These are phyloP conservation scores for Podaxis sp. DNA, from an alignment of 768 basidiomycete species.

Conservation along the genomic window DNA sequence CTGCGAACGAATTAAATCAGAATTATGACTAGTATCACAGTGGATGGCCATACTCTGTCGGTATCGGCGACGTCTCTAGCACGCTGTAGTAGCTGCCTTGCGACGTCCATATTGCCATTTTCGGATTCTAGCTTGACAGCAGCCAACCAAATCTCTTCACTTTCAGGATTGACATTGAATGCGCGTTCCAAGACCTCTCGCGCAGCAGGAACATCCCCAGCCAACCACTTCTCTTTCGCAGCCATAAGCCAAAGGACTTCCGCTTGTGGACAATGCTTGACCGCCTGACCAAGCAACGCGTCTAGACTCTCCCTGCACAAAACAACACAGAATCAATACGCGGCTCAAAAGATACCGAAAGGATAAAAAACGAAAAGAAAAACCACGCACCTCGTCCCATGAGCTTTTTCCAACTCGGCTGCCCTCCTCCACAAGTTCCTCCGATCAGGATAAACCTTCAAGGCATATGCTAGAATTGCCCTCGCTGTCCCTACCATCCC, in stretches of 20 bases:
- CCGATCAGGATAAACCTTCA: slow-evolving; percentile 88
- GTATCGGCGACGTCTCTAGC: slow-evolving; percentile 92
- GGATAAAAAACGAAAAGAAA: not conserved
- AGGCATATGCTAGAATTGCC: slow-evolving; percentile 86
- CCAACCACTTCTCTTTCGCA: slow-evolving; percentile 95
- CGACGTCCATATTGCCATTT: slow-evolving; percentile 87
- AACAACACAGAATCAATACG: not conserved
- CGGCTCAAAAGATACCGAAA: not conserved
- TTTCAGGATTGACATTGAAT: slow-evolving; percentile 94
- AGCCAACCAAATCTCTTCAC: slow-evolving; percentile 96
- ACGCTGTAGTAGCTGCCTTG: slow-evolving; percentile 81
- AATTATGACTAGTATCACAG: not conserved
- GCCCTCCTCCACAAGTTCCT: slow-evolving; percentile 87
- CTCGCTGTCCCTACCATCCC: slow-evolving; percentile 81
- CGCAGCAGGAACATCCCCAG: slow-evolving; percentile 86
- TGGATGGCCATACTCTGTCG: slow-evolving; percentile 60
- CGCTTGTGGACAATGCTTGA: slow-evolving; percentile 90
- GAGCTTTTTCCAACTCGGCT: slow-evolving; percentile 89
- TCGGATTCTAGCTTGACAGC: slow-evolving; percentile 97
- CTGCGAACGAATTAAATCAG: slow-evolving; percentile 34
- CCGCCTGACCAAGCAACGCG: slow-evolving; percentile 77
- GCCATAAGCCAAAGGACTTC: slow-evolving; percentile 98
- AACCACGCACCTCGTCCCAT: slow-evolving; percentile 67
- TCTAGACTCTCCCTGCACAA: slow-evolving; percentile 68
- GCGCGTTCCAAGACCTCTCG: slow-evolving; percentile 86